These are phyloP conservation scores for Sporobolomyces pararoseus DNA, from an alignment of 768 basidiomycete species.

Conservation along the genomic window DNA sequence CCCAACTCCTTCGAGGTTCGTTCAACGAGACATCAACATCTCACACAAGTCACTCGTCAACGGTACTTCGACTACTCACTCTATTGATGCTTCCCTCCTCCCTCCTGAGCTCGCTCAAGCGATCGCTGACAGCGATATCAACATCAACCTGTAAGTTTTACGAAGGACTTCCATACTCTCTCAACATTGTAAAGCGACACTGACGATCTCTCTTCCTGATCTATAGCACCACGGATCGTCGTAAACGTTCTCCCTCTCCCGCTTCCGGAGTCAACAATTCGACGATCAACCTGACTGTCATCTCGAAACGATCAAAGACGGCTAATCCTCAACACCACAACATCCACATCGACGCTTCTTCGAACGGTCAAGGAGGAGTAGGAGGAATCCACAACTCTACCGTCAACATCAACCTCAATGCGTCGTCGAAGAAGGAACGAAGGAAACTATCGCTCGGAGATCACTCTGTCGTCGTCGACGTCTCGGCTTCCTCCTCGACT, in stretches of 20 bases:
- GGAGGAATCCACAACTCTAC: conserved; percentile 41
- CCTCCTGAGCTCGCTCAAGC: conserved; percentile 23
- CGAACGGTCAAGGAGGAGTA: conserved; percentile 8
- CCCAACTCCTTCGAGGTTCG: background rate
- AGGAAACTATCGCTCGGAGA: conserved; percentile 31
- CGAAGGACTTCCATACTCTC: background rate
- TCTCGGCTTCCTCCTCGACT: conserved; percentile 25
- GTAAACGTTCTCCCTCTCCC: conserved; percentile 16
- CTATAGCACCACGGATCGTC: conserved; percentile 26
- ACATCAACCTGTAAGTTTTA: conserved; percentile 41
- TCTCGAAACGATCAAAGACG: background rate
- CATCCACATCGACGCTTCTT: conserved; percentile 41
- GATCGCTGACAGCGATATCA: conserved; percentile 36
- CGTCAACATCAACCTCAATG: conserved; percentile 41
- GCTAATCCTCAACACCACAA: conserved; percentile 35
- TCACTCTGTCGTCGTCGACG: conserved; percentile 41
- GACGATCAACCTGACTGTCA: conserved; percentile 43
- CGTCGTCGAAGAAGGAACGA: conserved; percentile 22
- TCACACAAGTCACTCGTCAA: conserved; percentile 33
- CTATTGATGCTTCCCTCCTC: conserved; percentile 25
- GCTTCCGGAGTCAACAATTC: conserved; percentile 36
- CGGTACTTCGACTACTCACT: conserved; percentile 28
- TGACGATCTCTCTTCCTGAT: background rate
- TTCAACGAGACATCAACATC: conserved; percentile 35
- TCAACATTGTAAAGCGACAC: background rate